Evolutionary conservation across 441 rosid species (phyloP).

Genomic region (Gossypium trilobum): DNA sequence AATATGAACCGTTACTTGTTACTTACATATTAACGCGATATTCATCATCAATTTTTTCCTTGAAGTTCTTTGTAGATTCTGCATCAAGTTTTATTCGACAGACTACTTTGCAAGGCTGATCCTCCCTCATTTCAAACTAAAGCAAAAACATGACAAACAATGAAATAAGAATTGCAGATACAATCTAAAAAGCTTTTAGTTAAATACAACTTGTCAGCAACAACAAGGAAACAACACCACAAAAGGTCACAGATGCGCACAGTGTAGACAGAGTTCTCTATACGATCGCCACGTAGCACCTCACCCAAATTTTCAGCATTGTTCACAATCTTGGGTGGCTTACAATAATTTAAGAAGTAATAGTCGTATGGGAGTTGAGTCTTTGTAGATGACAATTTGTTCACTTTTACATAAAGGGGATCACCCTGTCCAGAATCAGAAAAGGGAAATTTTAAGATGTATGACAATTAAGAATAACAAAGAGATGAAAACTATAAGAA

Average conservation of each 20-base stretch:
- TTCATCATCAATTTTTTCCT: conserved; percentile 87
- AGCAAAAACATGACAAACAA: conserved; percentile 10
- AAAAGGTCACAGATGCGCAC: conserved; percentile 34
- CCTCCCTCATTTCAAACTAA: conserved; percentile 83
- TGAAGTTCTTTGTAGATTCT: conserved; percentile 68
- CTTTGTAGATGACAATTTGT: conserved; percentile 87
- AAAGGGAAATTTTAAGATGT: not conserved
- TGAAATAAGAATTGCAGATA: not conserved
- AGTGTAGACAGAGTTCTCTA: conserved; percentile 74
- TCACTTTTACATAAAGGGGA: conserved; percentile 69
- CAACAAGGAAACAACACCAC: not conserved
- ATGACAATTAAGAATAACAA: not conserved
- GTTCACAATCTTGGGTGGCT: conserved; percentile 62
- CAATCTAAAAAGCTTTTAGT: not conserved
- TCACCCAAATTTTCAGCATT: conserved; percentile 88
- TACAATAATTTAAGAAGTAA: conserved; percentile 74
- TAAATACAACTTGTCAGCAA: not conserved
- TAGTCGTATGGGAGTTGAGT: conserved; percentile 92
- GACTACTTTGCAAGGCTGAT: conserved; percentile 64
- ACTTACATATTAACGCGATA: conserved; percentile 87
- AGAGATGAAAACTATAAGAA: not conserved
- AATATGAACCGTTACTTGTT: not conserved
- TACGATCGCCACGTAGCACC: conserved; percentile 95
- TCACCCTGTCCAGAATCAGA: not conserved
- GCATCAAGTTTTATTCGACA: conserved; percentile 51